Conservation (phyloP, 2,329 filamentous ascomycete species). For the Sporothrix pseudoabietina region DNA sequence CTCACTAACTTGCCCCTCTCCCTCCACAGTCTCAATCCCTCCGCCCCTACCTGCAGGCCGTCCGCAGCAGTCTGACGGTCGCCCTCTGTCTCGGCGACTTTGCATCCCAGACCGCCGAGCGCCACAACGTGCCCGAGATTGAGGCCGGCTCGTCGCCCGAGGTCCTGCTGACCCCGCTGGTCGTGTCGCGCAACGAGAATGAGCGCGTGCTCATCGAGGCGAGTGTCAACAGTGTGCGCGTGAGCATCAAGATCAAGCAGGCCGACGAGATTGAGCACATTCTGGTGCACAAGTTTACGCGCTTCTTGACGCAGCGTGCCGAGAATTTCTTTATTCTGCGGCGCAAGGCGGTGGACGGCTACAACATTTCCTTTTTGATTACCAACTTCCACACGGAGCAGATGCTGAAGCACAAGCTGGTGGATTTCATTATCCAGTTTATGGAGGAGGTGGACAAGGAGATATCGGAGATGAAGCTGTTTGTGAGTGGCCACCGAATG, state of each 20-base stretch:
- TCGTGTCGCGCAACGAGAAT: slow-evolving; percentile 92
- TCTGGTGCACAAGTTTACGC: slow-evolving; percentile 95
- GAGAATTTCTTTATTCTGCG: slow-evolving; percentile 96
- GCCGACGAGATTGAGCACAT: slow-evolving; percentile 99
- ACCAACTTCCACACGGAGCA: slow-evolving; percentile 99
- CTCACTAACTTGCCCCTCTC: neutral
- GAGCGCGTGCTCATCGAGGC: slow-evolving; percentile 96
- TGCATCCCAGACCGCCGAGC: slow-evolving; percentile 91
- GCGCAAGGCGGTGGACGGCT: slow-evolving; percentile 96
- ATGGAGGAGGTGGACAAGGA: slow-evolving; percentile 99
- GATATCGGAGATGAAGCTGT: slow-evolving; percentile 99
- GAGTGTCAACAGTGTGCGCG: slow-evolving; percentile 92
- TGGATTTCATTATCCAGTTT: slow-evolving; percentile 98
- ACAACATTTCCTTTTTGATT: slow-evolving; percentile 98
- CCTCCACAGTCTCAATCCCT: slow-evolving; percentile 81
- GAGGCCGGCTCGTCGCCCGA: slow-evolving; percentile 92
- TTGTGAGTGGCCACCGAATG: slow-evolving; percentile 62
- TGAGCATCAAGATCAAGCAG: slow-evolving; percentile 99
- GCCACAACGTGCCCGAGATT: slow-evolving; percentile 97
- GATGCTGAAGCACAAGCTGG: slow-evolving; percentile 98
- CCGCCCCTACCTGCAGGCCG: slow-evolving; percentile 93
- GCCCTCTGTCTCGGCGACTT: slow-evolving; percentile 96
- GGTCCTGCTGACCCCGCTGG: slow-evolving; percentile 87
- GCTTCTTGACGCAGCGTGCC: slow-evolving; percentile 92
- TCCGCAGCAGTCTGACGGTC: slow-evolving; percentile 89